Evolutionary conservation across 176 grass and related monocot genomes (phyloP).

Genomic region (Eleusine indica): DNA sequence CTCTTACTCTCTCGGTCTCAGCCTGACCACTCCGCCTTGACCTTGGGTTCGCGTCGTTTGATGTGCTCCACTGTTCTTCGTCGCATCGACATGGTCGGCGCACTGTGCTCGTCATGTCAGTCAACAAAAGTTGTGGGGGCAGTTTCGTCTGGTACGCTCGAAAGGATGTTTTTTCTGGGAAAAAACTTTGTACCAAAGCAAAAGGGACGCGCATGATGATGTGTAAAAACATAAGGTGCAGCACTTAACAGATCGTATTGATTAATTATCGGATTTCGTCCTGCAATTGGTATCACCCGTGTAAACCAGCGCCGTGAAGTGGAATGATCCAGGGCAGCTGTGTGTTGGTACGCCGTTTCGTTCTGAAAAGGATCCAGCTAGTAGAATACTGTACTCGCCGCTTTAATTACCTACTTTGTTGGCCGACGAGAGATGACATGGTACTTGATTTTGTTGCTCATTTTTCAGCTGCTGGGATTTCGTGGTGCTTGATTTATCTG

Average conservation of each 20-base stretch:
- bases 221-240: neutral
- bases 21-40: no score
- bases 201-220: neutral
- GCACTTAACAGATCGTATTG: neutral
- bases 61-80: neutral
- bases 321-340: neutral
- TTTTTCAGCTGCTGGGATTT: no score
- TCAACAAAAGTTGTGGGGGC: no score
- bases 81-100: neutral
- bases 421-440: neutral
- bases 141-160: neutral
- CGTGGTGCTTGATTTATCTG: no score
- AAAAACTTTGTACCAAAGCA: neutral
- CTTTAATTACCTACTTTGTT: neutral
- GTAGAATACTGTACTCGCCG: neutral
- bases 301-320: neutral
- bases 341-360: neutral
- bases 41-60: neutral
- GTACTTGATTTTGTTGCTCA: neutral
- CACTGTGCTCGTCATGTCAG: neutral
- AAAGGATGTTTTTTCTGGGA: neutral
- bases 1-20: no score
- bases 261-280: no score
- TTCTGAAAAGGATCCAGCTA: neutral
- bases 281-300: neutral